Evolutionary conservation across 352 stramenopile genomes (phyloP).

Genomic region (Phytophthora hibernalis): DNA sequence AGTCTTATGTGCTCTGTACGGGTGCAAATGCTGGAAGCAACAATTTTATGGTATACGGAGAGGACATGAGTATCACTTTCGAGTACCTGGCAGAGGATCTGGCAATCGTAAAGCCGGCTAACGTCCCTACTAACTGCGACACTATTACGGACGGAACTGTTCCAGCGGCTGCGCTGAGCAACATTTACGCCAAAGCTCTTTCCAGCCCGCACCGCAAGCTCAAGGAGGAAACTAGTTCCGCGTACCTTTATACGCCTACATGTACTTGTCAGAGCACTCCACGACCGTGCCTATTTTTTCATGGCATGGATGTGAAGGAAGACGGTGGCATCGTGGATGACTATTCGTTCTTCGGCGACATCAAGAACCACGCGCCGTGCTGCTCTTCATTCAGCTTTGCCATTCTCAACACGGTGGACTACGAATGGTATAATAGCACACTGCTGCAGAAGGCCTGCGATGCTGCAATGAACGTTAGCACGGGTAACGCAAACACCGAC

Average conservation of each 20-base stretch:
- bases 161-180: conserved; percentile 18
- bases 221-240: conserved; percentile 20
- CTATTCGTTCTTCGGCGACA: conserved; percentile 53
- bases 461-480: conserved; percentile 39
- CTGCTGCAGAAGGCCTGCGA: conserved; percentile 52
- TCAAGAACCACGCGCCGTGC: conserved; percentile 58
- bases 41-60: conserved; percentile 41
- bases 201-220: conserved; percentile 22
- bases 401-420: conserved; percentile 57
- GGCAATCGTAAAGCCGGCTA: conserved; percentile 27
- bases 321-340: conserved; percentile 40
- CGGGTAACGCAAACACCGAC: conserved; percentile 13
- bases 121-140: conserved; percentile 29
- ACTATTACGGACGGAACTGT: too few relatives aligned
- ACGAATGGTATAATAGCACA: conserved; percentile 53
- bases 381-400: conserved; percentile 57
- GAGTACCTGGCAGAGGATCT: conserved; percentile 33
- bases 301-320: conserved; percentile 48
- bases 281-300: conserved; percentile 60
- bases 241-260: conserved; percentile 33
- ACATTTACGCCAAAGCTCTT: conserved; percentile 31
- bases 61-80: conserved; percentile 44
- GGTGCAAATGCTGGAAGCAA: conserved; percentile 12
- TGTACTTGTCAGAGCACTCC: conserved; percentile 43
- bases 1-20: conserved; percentile 54